phyloP scores from a whole-genome alignment of 805 yeast genomes.

The Grigorovia yakushimaensis region DNA sequence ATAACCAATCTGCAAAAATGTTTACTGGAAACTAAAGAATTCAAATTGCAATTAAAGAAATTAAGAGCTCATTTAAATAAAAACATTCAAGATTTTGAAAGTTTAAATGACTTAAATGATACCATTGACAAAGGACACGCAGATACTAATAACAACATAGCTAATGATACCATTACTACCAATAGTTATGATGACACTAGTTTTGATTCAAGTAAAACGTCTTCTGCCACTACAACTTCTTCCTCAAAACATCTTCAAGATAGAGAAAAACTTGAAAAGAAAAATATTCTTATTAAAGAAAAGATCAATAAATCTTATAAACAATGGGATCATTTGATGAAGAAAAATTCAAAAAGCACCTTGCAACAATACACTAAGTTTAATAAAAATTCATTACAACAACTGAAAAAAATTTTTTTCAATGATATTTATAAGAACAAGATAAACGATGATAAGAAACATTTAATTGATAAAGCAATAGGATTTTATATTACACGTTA shows the following conservation, averaged over 20 bases:
- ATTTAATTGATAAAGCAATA: constrained; percentile 33
- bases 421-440: constrained; percentile 29
- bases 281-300: constrained; percentile 20
- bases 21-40: constrained; percentile 26
- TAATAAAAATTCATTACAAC: constrained; percentile 21
- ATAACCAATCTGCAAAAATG: constrained; percentile 14
- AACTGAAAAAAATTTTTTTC: constrained; percentile 26
- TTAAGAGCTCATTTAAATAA: constrained; percentile 35
- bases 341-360: constrained; percentile 21
- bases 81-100: constrained; percentile 18
- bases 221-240: constrained; percentile 1
- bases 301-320: constrained; percentile 23
- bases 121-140: constrained; percentile 1
- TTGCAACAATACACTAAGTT: constrained; percentile 21
- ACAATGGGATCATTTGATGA: constrained; percentile 25
- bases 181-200: background rate
- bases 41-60: constrained; percentile 31
- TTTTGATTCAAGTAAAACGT: background rate
- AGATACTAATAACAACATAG: background rate
- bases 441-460: constrained; percentile 16
- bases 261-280: constrained; percentile 11
- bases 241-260: constrained; percentile 1
- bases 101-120: background rate
- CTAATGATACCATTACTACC: background rate
- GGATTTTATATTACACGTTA: constrained; percentile 39